Base-by-base conservation (phyloP, 2,329 filamentous ascomycete genomes). In the Cytospora piceae region DNA sequence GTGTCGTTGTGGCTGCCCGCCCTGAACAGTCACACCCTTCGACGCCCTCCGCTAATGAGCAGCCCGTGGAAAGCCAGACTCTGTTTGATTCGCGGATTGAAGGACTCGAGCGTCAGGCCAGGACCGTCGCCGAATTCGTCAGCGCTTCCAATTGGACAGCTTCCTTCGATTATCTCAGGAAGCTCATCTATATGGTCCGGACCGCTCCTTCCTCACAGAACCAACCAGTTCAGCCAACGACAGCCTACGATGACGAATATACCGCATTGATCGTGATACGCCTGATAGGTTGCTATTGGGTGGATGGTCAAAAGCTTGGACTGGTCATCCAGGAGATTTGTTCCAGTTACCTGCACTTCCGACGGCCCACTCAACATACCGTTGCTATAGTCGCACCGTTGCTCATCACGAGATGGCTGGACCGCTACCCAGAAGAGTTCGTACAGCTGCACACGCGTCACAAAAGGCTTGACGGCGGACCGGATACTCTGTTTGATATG, bases 401-500 rank as follows among this genome's bases (percentile, higher is more conserved):
- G 59, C 76, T 90, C 60, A 87, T 91, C 63, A 83, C 82, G 37
- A 80, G 86, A 68, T 91, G 88, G 88, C 81, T 90, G 42, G 86
- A 90, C 70, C 83, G 86, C 12, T 86, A 84, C 69, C 88, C 88
- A 1, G 76, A 82, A 42, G 87, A 91, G 74, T 90, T 90, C 73
- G 83, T 89, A 56, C 81, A 83, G 65, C 77, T 90, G 65, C 88
- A 91, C 73, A 81, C 82, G 20, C 79, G 81, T 66, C 85, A 85
- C 68, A 85, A 82, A 71, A 83, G 86, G 71, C 80, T 90, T n/a
- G 87, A 90, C 70, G 86, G 84, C 57, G 85, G 85, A 12, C 84
- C 86, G 6, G 88, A 91, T 72, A 89, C 86, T 0, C 78, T 91
- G 29, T 90, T 90, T 72, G 88, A 91, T 71, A 90, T 90, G 85